Evolutionary conservation across 1,284 basidiomycete species (phyloP), one percentile per base, ranked within the genome.

Genomic region (Sporisorium scitamineum): DNA sequence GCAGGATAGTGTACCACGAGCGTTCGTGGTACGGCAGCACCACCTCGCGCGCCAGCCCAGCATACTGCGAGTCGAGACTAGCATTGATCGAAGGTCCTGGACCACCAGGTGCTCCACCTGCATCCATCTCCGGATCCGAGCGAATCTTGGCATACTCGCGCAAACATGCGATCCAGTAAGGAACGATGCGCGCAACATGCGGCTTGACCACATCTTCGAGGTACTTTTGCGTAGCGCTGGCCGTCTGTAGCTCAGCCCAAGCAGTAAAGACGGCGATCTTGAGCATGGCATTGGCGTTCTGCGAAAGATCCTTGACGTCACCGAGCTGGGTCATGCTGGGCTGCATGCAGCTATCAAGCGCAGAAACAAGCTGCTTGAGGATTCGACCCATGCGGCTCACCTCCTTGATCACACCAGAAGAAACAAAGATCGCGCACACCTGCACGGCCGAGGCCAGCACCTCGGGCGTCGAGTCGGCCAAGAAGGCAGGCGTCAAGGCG

Each of bases 401-500:
- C 84, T 98, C 94, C 83, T 93, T 94, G 53, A 98, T 92, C 22
- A 97, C 91, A n/a, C 97, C 97, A 75, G 92, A 94, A 0, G 94
- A 94, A 2, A 99, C 94, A 83, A 97, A 99, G 13, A 94, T 90
- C 2, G 96, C 97, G 81, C 96, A 97, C 14, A 96, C 93, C 81
- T 95, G 91, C 24, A 99, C 91, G 0, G 95, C 96, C 16, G 92
- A 91, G 0, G 95, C 93, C 34, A 98, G 85, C 24, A 99, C 96
- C 84, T 99, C 96, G 0, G 96, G 95, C 0, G 95, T 94, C 0
- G 95, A 94, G 84, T 99, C 97, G 0, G 92, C 89, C 4, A 93
- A 93, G 83, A 99, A 99, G 0, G 96, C 95, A 0, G 97, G 96
- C 0, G 95, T 99, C n/a, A 99, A 89, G 0, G 97, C 97, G 2